Evolutionary conservation across 495 filamentous ascomycete genomes (phyloP), one percentile per base, ranked within the genome.

Genomic region (Staphylotrichum longicolle): DNA sequence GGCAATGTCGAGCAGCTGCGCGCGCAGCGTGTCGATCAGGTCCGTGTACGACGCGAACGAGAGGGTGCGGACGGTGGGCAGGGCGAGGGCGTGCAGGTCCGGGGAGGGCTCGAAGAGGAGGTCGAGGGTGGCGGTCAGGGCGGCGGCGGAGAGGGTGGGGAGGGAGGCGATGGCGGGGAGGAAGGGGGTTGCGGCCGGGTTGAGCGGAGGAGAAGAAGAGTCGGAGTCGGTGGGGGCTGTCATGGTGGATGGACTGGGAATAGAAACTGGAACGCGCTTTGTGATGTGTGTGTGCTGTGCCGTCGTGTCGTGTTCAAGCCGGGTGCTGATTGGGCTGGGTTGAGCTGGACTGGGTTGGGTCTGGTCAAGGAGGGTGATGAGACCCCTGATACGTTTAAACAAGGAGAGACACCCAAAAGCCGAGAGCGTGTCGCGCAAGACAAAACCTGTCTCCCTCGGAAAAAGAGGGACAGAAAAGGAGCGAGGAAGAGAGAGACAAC

Each of bases 41-140:
- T 66, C 63, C 12, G 40, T 33, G 62, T 71, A 76, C 15, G 68
- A 73, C 9, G 75, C 60, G 77, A 91, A 93, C 3, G 75, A 74
- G 46, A 83, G 77, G n/a, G 81, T 78, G 57, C 80, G 81, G 12
- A 95, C 80, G 10, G 86, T 72, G 3, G 88, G 86, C 27, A 90
- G 69, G 57, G 86, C 85, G 51, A 96, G 79, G 30, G 81, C 77
- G 70, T 92, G 90, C 3, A 97, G 81, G 35, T 88, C 83, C 8
- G 83, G 73, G 14, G 86, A 91, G 12, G 93, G 88, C 68, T 98
- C 93, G 76, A 97, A 98, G 52, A 97, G 89, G 6, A 81, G 79
- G 74, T 95, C 90, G 53, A 96, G 87, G 53, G 90, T 79, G 15
- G 80, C 74, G 50, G 83, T 80, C 52, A 85, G 81, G 83, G 74